Evolutionary conservation across 345 rosid genomes (phyloP).

Genomic region (Excoecaria agallocha): DNA sequence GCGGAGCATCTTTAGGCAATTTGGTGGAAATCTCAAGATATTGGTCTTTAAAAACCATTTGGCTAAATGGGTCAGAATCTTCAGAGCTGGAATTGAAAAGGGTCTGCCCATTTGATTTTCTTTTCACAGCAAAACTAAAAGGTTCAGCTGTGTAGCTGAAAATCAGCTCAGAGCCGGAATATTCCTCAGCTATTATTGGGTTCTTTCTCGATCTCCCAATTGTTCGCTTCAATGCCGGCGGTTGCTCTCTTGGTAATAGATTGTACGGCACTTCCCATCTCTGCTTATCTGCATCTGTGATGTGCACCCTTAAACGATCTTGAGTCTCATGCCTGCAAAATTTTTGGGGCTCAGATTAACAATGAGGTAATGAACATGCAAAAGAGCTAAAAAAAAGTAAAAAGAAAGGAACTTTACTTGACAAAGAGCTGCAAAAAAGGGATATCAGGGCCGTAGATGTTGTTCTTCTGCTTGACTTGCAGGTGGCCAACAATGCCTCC

Average conservation of each 20-base stretch:
- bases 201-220: slow-evolving; percentile 50
- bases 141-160: slow-evolving; percentile 72
- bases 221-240: slow-evolving; percentile 48
- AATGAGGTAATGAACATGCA: too few species aligned
- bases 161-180: slow-evolving; percentile 56
- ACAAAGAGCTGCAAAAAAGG: slow-evolving; percentile 65
- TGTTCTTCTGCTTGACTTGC: slow-evolving; percentile 69
- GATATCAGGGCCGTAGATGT: slow-evolving; percentile 78
- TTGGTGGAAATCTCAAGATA: slow-evolving; percentile 93
- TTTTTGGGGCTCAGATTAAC: neutral
- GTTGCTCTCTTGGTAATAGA: slow-evolving; percentile 69
- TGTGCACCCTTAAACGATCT: slow-evolving; percentile 72
- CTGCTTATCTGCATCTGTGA: slow-evolving; percentile 79
- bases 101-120: slow-evolving; percentile 68
- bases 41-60: slow-evolving; percentile 87
- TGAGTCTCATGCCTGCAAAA: slow-evolving; percentile 70
- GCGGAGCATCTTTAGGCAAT: slow-evolving; percentile 73
- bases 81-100: slow-evolving; percentile 72
- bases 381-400: too few species aligned
- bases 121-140: slow-evolving; percentile 76
- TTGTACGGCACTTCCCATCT: slow-evolving; percentile 96
- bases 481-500: slow-evolving; percentile 76
- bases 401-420: slow-evolving; percentile 39
- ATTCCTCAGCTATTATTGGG: slow-evolving; percentile 45
- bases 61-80: slow-evolving; percentile 47